phyloP scores from a whole-genome alignment of 176 grass and related monocot genomes.

The Ensete glaucum region DNA sequence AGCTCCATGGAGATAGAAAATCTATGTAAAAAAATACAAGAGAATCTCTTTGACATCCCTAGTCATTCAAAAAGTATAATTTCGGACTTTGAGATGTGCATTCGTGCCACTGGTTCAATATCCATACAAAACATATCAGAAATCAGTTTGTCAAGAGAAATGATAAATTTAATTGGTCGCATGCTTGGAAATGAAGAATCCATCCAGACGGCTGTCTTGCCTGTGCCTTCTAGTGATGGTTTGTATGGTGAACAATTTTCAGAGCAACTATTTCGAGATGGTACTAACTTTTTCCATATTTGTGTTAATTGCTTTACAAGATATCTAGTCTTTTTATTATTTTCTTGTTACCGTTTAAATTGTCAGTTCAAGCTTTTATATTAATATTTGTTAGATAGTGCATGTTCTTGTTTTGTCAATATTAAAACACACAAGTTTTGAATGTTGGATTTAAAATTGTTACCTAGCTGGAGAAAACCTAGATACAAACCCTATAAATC shows the following conservation, averaged over 20 bases:
- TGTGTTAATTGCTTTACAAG: background rate
- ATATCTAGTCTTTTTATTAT: background rate
- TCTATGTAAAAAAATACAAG: conserved; percentile 35
- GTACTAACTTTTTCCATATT: conserved; percentile 11
- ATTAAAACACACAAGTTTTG: too few relatives aligned
- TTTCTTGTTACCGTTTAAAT: background rate
- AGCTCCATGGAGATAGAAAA: conserved; percentile 29
- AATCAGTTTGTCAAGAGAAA: conserved; percentile 35
- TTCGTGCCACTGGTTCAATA: conserved; percentile 12
- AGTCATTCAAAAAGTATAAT: conserved; percentile 26
- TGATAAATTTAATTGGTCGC: conserved; percentile 25
- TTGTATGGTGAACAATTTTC: conserved; percentile 42
- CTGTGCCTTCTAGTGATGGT: conserved; percentile 16
- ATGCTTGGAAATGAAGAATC: conserved; percentile 32
- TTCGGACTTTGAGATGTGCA: conserved; percentile 34
- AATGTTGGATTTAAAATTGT: too few relatives aligned
- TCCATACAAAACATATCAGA: conserved; percentile 20
- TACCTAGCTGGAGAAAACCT: too few relatives aligned
- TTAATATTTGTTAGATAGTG: too few relatives aligned
- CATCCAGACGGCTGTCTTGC: conserved; percentile 11
- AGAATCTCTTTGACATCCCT: conserved; percentile 18
- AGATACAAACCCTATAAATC: too few relatives aligned
- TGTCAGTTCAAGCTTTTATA: too few relatives aligned
- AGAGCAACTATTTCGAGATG: conserved; percentile 38
- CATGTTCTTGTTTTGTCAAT: too few relatives aligned